Percentiles rank a stretch among this genome's conserved stretches.
phyloP scores from a whole-genome alignment of 805 yeast genomes.

The Kuraishia piskuri region DNA sequence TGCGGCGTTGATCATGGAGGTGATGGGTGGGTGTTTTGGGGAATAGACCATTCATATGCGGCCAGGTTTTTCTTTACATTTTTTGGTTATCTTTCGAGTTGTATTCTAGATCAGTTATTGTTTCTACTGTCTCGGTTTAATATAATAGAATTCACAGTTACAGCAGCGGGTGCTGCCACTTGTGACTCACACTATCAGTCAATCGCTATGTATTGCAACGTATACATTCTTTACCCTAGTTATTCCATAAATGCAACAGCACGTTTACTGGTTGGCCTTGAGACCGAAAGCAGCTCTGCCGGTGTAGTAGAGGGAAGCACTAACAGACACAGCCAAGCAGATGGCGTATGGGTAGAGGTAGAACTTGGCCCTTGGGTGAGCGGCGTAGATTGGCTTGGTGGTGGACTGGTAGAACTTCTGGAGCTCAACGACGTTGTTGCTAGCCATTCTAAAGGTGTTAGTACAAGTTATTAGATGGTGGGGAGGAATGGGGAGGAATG shows the following conservation, averaged over 20 bases:
- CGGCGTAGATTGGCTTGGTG: conserved; percentile 46
- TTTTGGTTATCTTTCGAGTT: too few relatives aligned
- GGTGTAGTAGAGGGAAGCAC: conserved; percentile 57
- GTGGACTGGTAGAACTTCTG: conserved; percentile 53
- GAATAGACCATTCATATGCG: too few relatives aligned
- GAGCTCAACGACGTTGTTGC: conserved; percentile 40
- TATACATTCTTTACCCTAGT: not conserved
- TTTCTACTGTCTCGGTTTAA: too few relatives aligned
- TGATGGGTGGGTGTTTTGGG: conserved; percentile 5
- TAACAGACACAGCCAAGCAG: conserved; percentile 57
- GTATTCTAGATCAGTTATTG: too few relatives aligned
- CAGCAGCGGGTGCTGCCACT: too few relatives aligned
- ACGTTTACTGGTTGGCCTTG: conserved; percentile 33
- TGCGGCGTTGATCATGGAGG: conserved; percentile 6
- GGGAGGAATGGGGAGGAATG: not conserved
- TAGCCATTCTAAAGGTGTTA: conserved; percentile 22
- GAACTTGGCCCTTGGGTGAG: conserved; percentile 60
- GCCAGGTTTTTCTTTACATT: too few relatives aligned
- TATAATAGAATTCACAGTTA: not conserved
- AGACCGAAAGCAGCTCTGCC: conserved; percentile 68
- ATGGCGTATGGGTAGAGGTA: conserved; percentile 75
- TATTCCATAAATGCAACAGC: not conserved
- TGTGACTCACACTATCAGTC: not conserved
- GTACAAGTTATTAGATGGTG: not conserved
- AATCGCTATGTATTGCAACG: not conserved